Evolutionary conservation across 2,329 filamentous ascomycete genomes (phyloP), one percentile per base, ranked within the genome.

Genomic region (Talaromyces islandicus): DNA sequence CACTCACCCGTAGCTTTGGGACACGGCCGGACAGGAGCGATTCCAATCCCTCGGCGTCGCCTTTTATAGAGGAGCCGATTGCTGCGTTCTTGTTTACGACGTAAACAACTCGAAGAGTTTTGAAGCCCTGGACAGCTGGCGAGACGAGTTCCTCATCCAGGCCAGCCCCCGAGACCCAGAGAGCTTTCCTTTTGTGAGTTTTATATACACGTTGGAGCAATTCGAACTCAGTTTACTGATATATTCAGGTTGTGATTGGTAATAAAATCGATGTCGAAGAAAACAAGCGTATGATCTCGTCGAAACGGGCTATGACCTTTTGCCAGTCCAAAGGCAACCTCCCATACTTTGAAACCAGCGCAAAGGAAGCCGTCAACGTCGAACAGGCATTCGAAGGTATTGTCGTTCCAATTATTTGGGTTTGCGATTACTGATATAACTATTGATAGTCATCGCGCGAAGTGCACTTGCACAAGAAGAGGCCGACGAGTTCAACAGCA

Each of bases 41-140:
- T 99, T 99, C 77, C 93, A 99, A 78, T 97, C 92, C 41, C 83
- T 99, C 68, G 93, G 94, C 58, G 93, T 99, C 51, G 94, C 93
- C 54, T 99, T 99, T 79, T 99, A 99, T 80, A 86, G 93, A 64
- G 93, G 93, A 64, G 93, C 94, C 67, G 93, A 99, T 81, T 97
- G 93, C 84, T 97, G 94, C 75, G 93, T 97, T 62, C 83, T 99
- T 58, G 93, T 97, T 57, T 97, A 94, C 81, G 93, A 99, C 73
- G 93, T 99, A 77, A 99, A 99, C 81, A 97, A 97, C 77, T 90
- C 92, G 64, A 99, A 99, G 85, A 96, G 92, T 76, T 99, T 99
- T 76, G 94, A 99, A 75, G 95, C 93, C 14, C 85, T 99, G 62
- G 94, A 99, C 75, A 96, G 92, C 78, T 99, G 94, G 94, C 85